These are phyloP conservation scores for Ophiocordyceps camponoti-saundersi DNA, from an alignment of 2,329 filamentous ascomycete species.

Conservation along the genomic window DNA sequence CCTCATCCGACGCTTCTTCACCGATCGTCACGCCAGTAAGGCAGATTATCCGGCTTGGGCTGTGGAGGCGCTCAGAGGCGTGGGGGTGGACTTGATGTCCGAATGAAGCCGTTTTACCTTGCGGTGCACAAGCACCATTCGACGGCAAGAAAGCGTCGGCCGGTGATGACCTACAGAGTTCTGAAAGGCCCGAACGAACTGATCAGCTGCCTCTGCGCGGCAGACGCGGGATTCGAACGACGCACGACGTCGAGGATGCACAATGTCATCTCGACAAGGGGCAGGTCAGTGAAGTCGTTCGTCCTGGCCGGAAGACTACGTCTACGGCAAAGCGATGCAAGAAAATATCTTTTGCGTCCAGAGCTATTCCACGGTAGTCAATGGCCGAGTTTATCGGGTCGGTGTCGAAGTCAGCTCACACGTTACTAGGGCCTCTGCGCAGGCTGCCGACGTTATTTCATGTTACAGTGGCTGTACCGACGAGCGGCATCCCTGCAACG, in stretches of 20 bases:
- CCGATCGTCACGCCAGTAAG: constrained; percentile 42
- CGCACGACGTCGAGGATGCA: constrained; percentile 14
- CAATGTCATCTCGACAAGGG: constrained; percentile 10
- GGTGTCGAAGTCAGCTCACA: too few species aligned
- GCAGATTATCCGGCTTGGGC: constrained; percentile 71
- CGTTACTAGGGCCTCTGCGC: too few species aligned
- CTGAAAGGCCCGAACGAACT: too few species aligned
- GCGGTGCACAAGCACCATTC: neutral
- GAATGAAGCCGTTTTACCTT: neutral
- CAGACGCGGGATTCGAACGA: neutral
- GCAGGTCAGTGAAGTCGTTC: constrained; percentile 9
- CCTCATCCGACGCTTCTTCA: constrained; percentile 68
- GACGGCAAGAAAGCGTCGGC: too few species aligned
- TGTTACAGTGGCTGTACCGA: too few species aligned
- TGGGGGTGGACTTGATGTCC: constrained; percentile 51
- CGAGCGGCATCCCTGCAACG: too few species aligned
- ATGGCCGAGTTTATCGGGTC: too few species aligned
- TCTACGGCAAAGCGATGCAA: too few species aligned
- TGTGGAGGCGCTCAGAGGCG: constrained; percentile 56
- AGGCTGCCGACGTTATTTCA: too few species aligned
- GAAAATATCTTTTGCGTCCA: too few species aligned
- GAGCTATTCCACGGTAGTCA: too few species aligned
- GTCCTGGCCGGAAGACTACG: constrained; percentile 1
- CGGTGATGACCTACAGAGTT: too few species aligned
- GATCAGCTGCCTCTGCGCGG: constrained; percentile 6